phyloP scores from a whole-genome alignment of 2,329 filamentous ascomycete genomes.

The Botrytis fabae region DNA sequence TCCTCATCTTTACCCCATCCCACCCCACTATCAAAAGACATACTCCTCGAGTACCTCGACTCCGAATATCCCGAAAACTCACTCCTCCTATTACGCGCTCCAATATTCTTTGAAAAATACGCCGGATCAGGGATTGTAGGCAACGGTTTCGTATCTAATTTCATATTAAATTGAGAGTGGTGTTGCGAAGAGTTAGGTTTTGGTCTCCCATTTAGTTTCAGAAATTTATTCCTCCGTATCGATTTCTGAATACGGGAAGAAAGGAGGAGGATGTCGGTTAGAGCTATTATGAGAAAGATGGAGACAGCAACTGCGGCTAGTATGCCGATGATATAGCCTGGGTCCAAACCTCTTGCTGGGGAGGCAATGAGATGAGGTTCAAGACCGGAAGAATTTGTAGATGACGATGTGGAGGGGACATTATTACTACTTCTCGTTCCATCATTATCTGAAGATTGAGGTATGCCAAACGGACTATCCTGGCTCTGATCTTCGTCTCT shows the following conservation, averaged over 20 bases:
- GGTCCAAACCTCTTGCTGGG: conserved; percentile 1
- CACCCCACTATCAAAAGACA: conserved; percentile 4
- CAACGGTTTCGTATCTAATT: neutral
- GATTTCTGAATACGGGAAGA: neutral
- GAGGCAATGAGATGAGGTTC: neutral
- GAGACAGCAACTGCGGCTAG: neutral
- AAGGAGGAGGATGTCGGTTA: conserved; percentile 13
- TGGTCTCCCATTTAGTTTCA: neutral
- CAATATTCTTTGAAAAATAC: neutral
- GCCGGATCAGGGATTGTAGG: neutral
- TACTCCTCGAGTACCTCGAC: conserved; percentile 7
- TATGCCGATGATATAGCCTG: conserved; percentile 8
- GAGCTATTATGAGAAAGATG: neutral
- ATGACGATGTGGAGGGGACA: neutral
- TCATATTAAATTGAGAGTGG: neutral
- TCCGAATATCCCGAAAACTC: conserved; percentile 7
- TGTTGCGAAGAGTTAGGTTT: neutral
- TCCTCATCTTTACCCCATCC: neutral
- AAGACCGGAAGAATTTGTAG: neutral
- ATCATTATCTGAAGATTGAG: neutral
- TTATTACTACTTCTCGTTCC: neutral
- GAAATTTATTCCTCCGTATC: neutral
- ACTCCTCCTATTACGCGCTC: neutral
- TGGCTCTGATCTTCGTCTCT: conserved; percentile 15
- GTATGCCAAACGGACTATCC: conserved; percentile 4